Conservation (phyloP, 306 rosid genomes). For the Quercus gilva region DNA sequence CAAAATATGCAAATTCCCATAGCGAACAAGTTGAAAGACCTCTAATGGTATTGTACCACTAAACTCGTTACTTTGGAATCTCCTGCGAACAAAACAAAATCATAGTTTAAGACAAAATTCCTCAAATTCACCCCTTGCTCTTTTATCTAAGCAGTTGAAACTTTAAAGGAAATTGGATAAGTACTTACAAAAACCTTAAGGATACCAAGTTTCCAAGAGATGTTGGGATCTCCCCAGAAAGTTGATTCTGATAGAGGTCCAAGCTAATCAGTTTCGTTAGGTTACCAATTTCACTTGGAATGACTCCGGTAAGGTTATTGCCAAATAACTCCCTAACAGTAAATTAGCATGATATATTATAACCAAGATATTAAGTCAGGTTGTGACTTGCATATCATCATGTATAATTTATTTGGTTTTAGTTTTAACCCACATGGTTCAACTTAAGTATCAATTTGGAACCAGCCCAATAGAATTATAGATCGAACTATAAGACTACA, state of each 20-base stretch:
- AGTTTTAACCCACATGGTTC: too few relatives aligned
- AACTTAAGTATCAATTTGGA: too few relatives aligned
- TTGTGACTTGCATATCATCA: background rate
- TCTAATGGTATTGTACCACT: slow-evolving; percentile 13
- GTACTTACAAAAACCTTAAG: slow-evolving; percentile 25
- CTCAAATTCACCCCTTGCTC: background rate
- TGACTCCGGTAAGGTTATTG: slow-evolving; percentile 21
- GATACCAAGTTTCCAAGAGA: slow-evolving; percentile 26
- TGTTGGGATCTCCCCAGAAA: slow-evolving; percentile 15
- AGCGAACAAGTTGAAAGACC: slow-evolving; percentile 24
- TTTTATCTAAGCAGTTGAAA: background rate
- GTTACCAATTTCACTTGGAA: slow-evolving; percentile 29
- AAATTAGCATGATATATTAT: background rate
- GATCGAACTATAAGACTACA: too few relatives aligned
- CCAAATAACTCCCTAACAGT: slow-evolving; percentile 6
- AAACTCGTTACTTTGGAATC: slow-evolving; percentile 21
- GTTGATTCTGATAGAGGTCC: slow-evolving; percentile 14
- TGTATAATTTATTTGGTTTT: too few relatives aligned
- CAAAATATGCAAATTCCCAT: slow-evolving; percentile 17
- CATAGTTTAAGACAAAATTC: background rate
- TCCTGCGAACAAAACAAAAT: slow-evolving; percentile 12
- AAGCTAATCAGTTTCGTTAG: slow-evolving; percentile 12
- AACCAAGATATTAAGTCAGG: background rate
- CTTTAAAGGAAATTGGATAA: background rate
- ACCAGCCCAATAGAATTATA: too few relatives aligned